These are phyloP conservation scores for Boletus austroedulis DNA, from an alignment of 1,284 basidiomycete genomes.

Conservation along the genomic window DNA sequence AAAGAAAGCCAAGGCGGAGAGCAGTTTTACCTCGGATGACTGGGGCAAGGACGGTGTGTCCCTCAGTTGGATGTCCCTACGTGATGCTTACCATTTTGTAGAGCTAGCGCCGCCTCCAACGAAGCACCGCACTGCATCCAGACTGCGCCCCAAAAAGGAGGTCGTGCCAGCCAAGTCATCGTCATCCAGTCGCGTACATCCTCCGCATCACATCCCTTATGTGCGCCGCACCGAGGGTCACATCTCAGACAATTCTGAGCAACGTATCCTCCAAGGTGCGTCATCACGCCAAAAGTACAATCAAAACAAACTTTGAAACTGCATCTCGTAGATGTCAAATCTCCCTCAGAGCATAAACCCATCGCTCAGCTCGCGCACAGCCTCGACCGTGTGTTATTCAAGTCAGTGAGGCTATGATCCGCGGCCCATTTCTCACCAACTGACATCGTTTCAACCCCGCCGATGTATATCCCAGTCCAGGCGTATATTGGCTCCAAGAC, in stretches of 20 bases:
- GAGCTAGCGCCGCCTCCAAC: slow-evolving; percentile 22
- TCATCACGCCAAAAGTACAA: not conserved
- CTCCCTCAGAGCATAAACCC: slow-evolving; percentile 48
- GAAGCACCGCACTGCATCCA: slow-evolving; percentile 6
- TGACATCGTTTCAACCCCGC: not conserved
- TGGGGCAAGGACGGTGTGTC: slow-evolving; percentile 21
- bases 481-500: slow-evolving; percentile 90
- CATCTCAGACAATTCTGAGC: slow-evolving; percentile 38
- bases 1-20: too few relatives aligned
- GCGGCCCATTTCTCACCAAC: not conserved
- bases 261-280: slow-evolving; percentile 26
- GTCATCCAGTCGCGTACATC: slow-evolving; percentile 14
- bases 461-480: slow-evolving; percentile 55
- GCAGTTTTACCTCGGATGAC: slow-evolving; percentile 8
- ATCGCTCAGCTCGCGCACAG: slow-evolving; percentile 76
- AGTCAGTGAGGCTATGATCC: slow-evolving; percentile 47
- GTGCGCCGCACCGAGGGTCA: slow-evolving; percentile 45
- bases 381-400: slow-evolving; percentile 83
- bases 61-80: not conserved
- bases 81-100: not conserved
- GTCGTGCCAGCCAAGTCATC: slow-evolving; percentile 6
- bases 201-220: slow-evolving; percentile 26
- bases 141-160: slow-evolving; percentile 13
- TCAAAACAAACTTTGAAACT: not conserved
- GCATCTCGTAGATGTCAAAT: slow-evolving; percentile 43